These are phyloP conservation scores for Scenedesmus sp. DNA, from an alignment of 163 green algal genomes.

Conservation along the genomic window DNA sequence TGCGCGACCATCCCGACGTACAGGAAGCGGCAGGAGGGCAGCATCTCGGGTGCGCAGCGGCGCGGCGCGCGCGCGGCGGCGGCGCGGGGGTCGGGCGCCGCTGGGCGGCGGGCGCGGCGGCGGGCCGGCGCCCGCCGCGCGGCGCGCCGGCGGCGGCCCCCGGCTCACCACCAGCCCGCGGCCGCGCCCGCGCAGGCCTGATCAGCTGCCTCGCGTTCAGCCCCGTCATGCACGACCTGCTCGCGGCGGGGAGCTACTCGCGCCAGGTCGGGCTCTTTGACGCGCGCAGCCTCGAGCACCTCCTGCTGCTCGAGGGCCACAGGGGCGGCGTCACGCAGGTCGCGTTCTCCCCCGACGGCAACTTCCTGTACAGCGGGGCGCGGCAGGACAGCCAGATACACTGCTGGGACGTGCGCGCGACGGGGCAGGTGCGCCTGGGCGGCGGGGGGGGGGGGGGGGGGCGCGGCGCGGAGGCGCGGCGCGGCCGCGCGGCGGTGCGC, in stretches of 20 bases:
- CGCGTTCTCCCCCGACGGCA: constrained; percentile 83
- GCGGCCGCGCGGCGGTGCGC: too few relatives aligned
- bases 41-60: constrained; percentile 1
- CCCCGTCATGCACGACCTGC: constrained; percentile 54
- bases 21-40: constrained; percentile 38
- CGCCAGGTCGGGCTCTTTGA: constrained; percentile 74
- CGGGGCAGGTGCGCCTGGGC: constrained; percentile 22
- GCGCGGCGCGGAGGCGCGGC: too few relatives aligned
- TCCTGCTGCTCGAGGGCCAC: constrained; percentile 80
- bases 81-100: too few relatives aligned
- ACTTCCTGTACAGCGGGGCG: constrained; percentile 89
- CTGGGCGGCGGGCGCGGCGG: too few relatives aligned
- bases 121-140: too few relatives aligned
- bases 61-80: too few relatives aligned
- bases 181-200: constrained; percentile 72
- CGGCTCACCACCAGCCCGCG: too few relatives aligned
- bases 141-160: too few relatives aligned
- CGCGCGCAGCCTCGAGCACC: constrained; percentile 51
- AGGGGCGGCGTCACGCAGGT: constrained; percentile 88
- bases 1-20: constrained; percentile 62
- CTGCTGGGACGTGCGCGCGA: constrained; percentile 90
- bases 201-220: constrained; percentile 84
- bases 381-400: constrained; percentile 75
- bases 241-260: constrained; percentile 85
- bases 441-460: too few relatives aligned